Conservation (phyloP, 805 yeast species). For the Yarrowia sp. region DNA sequence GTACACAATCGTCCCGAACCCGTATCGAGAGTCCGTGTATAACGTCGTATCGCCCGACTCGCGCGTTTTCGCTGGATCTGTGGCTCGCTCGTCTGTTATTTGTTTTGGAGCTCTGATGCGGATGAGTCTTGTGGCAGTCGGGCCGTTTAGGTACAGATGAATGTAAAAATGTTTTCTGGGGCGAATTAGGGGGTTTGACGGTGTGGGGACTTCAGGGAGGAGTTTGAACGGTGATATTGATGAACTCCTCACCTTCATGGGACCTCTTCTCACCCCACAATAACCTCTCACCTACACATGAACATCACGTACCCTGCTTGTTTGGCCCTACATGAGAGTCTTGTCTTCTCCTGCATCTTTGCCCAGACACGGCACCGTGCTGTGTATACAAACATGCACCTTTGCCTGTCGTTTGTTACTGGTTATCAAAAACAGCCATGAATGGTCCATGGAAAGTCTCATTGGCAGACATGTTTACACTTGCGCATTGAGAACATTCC, state of each 20-base stretch:
- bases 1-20: too few species aligned
- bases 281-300: background rate
- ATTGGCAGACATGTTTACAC: too few species aligned
- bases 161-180: background rate
- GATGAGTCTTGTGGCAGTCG: conserved; percentile 13
- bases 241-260: too few species aligned
- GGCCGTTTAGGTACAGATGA: conserved; percentile 1
- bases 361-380: conserved; percentile 12
- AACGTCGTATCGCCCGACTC: background rate
- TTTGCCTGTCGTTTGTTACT: background rate
- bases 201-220: background rate
- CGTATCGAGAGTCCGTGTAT: too few species aligned
- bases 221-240: too few species aligned
- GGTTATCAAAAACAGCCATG: background rate
- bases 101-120: conserved; percentile 3
- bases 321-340: conserved; percentile 3
- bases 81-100: background rate
- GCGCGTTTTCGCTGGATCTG: background rate
- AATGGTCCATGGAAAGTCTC: too few species aligned
- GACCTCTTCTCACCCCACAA: background rate
- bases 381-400: background rate
- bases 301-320: background rate
- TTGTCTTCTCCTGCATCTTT: background rate
- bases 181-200: background rate
- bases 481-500: too few species aligned